Base-by-base conservation (phyloP, 2,329 filamentous ascomycete genomes). In the Fusarium aywerte region DNA sequence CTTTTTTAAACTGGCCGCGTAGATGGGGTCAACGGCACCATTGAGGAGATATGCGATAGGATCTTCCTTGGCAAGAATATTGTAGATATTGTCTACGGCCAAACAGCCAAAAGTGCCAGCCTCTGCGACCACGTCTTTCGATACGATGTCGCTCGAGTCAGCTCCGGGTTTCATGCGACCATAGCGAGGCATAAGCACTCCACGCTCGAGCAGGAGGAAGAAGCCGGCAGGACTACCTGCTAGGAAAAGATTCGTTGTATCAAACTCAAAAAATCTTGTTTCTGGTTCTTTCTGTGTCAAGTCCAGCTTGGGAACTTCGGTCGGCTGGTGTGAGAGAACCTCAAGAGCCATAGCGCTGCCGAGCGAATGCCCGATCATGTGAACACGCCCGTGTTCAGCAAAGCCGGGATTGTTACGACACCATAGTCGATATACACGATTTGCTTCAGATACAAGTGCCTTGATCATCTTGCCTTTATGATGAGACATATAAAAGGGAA, bases 401-500 rank as follows among this genome's bases (percentile, higher is more conserved):
- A 99, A 99, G 0, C 90, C 92, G 0, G 93, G 91, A 66, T 99
- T 98, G 75, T 98, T 97, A 44, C 86, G 85, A 74, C 94, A 97
- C 96, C 96, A 99, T 2, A 98, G 84, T 18, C 92, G 88, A 76
- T 97, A 98, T n/a, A 99, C 92, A 7, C 95, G 88, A 74, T 99
- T 99, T 9, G 96, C 95, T 80, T 99, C 96, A 59, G 86, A 86
- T 38, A 97, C 90, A 45, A 97, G 89, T 2, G 96, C 94, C 40
- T 90, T 86, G 49, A 97, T 91, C 94, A 99, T 98, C 77, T 93
- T 97, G 5, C 90, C 87, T 74, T 98, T 97, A 79, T 98, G 95
- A 60, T 96, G 92, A 1, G 95, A 98, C 80, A 99, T 90, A 80
- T 98, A 99, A 76, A 97, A 98, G 0, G 96, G 96, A 48, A 99